Conservation (phyloP, 1,284 basidiomycete species). For the Tilletia walkeri region DNA sequence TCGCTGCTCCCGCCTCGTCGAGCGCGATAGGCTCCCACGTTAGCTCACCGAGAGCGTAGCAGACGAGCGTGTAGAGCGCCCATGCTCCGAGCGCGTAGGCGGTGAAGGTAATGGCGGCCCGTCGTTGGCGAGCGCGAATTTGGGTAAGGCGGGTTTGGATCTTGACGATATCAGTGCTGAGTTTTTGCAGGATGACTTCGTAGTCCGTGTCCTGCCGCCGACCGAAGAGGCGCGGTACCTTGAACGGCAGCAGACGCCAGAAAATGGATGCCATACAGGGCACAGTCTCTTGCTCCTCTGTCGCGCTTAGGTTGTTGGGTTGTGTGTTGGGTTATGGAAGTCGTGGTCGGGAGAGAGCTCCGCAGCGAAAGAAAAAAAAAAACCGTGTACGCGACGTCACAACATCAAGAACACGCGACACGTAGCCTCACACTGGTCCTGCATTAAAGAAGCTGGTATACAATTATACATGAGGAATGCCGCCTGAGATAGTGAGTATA, state of each 20-base stretch:
- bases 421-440: too few relatives aligned
- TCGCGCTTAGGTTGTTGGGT: neutral
- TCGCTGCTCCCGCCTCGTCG: neutral
- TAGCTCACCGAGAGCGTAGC: slow-evolving; percentile 60
- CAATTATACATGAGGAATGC: too few relatives aligned
- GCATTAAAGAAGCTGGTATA: too few relatives aligned
- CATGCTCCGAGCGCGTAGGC: slow-evolving; percentile 77
- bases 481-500: too few relatives aligned
- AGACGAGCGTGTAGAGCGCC: slow-evolving; percentile 74
- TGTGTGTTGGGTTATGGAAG: too few relatives aligned
- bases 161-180: slow-evolving; percentile 59
- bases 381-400: too few relatives aligned
- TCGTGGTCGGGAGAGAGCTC: too few relatives aligned
- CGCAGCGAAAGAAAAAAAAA: too few relatives aligned
- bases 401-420: too few relatives aligned
- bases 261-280: neutral
- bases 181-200: slow-evolving; percentile 59
- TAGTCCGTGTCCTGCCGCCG: slow-evolving; percentile 57
- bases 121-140: slow-evolving; percentile 79
- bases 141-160: slow-evolving; percentile 77
- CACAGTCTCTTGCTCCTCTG: neutral
- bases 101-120: slow-evolving; percentile 76
- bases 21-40: neutral
- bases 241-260: slow-evolving; percentile 7
- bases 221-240: slow-evolving; percentile 15